These are phyloP conservation scores for Wickerhamomyces rabaulensis DNA, from an alignment of 805 yeast species.

Conservation along the genomic window DNA sequence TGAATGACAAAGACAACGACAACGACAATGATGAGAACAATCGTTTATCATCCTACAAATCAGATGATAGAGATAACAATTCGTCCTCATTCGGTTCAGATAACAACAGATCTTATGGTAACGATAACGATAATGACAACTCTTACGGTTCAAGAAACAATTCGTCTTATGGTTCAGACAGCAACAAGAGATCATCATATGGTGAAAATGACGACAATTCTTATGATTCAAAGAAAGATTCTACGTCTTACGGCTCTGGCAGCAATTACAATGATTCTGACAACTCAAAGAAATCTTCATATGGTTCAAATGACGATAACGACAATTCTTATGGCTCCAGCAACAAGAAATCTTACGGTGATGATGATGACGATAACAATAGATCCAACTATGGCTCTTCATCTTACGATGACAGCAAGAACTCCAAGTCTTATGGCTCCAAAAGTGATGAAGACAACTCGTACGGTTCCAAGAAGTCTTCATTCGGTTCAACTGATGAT, in stretches of 20 bases:
- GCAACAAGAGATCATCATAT: constrained; percentile 14
- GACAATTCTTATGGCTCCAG: constrained; percentile 7
- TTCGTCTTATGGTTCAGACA: constrained; percentile 6
- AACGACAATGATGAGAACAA: constrained; percentile 14
- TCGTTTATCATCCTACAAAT: constrained; percentile 20
- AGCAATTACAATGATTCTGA: constrained; percentile 17
- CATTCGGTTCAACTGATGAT: constrained; percentile 3
- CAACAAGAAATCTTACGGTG: constrained; percentile 21
- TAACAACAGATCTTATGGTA: constrained; percentile 21
- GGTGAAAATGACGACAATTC: constrained; percentile 20
- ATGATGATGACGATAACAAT: constrained; percentile 4
- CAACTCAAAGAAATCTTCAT: constrained; percentile 5
- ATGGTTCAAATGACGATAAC: constrained; percentile 13
- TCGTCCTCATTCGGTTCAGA: constrained; percentile 19
- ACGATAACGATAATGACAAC: constrained; percentile 5
- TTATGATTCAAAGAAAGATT: constrained; percentile 13
- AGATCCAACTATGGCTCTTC: constrained; percentile 16
- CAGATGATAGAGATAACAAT: constrained; percentile 9
- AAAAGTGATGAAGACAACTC: neutral
- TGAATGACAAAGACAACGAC: constrained; percentile 17
- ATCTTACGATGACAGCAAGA: constrained; percentile 16
- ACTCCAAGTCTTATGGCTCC: constrained; percentile 16
- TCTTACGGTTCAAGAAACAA: constrained; percentile 3
- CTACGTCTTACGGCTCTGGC: constrained; percentile 14
- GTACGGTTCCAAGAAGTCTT: constrained; percentile 11